Conservation (phyloP, 768 basidiomycete species). For the Pholiota microspora region DNA sequence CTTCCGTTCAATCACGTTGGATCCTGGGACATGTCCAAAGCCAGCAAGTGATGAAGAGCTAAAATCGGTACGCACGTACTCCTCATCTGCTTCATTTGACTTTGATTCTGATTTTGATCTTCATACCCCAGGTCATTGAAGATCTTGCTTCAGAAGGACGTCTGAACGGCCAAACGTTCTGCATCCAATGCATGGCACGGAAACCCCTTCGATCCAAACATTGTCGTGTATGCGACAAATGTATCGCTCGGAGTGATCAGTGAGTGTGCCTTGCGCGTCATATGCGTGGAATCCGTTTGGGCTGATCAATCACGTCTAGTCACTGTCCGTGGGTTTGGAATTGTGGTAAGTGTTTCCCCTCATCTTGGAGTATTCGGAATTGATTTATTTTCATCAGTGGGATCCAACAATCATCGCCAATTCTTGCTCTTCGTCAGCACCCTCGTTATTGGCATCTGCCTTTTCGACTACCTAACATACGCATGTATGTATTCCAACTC, state of each 20-base stretch:
- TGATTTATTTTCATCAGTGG: constrained; percentile 60
- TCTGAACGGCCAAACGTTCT: constrained; percentile 95
- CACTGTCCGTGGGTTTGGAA: constrained; percentile 99
- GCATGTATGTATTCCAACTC: constrained; percentile 56
- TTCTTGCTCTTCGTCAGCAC: constrained; percentile 91
- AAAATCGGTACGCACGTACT: constrained; percentile 62
- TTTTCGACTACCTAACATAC: constrained; percentile 84
- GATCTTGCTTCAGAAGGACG: constrained; percentile 85
- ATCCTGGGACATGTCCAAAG: constrained; percentile 85
- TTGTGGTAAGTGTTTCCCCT: constrained; percentile 60
- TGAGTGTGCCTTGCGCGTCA: constrained; percentile 44
- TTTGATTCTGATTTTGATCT: background rate
- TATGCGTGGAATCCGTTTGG: too few species aligned
- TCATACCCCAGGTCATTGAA: constrained; percentile 76
- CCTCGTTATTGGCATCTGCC: constrained; percentile 74
- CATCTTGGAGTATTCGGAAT: background rate
- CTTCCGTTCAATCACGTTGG: constrained; percentile 84
- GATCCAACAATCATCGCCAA: constrained; percentile 91
- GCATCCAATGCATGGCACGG: constrained; percentile 92
- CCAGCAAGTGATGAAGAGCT: constrained; percentile 82
- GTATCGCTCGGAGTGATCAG: constrained; percentile 92
- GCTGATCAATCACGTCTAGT: constrained; percentile 34
- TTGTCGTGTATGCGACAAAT: constrained; percentile 88
- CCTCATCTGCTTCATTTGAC: background rate
- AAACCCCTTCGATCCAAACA: constrained; percentile 95